Conservation (phyloP, 2,329 filamentous ascomycete genomes). For the Biscogniauxia marginata region DNA sequence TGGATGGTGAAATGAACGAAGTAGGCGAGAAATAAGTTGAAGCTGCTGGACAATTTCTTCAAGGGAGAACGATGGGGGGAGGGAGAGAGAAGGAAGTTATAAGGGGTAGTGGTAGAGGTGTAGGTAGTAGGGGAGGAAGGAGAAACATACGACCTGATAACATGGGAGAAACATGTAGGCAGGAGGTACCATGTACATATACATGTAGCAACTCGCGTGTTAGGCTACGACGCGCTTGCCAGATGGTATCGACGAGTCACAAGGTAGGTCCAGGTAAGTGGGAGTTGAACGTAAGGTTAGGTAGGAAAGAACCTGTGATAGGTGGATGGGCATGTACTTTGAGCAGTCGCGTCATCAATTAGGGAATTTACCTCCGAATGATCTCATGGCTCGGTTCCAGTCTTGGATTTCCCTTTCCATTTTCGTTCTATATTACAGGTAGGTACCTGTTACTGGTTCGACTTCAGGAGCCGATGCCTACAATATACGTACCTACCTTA, state of each 20-base stretch:
- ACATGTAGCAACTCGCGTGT: neutral
- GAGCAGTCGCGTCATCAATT: neutral
- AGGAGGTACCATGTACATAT: neutral
- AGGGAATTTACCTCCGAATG: neutral
- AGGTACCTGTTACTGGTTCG: too few species aligned
- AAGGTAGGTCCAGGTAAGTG: neutral
- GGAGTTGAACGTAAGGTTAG: neutral
- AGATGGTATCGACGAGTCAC: too few species aligned
- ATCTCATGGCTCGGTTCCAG: neutral
- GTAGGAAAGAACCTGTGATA: neutral
- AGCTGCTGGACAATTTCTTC: neutral
- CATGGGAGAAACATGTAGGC: neutral
- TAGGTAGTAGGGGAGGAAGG: neutral
- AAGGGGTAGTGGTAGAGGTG: neutral
- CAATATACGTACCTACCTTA: too few species aligned
- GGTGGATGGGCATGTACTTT: neutral
- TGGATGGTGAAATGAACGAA: neutral
- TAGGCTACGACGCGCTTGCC: neutral
- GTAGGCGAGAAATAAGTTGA: neutral
- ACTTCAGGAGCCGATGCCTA: too few species aligned
- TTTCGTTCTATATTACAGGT: too few species aligned
- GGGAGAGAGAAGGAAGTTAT: neutral
- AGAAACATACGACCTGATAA: neutral
- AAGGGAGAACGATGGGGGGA: neutral
- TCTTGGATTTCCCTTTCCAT: neutral